Evolutionary conservation across 257 asterid genomes (phyloP), one percentile per base, ranked within the genome.

Genomic region (Solanum infundibuliforme): DNA sequence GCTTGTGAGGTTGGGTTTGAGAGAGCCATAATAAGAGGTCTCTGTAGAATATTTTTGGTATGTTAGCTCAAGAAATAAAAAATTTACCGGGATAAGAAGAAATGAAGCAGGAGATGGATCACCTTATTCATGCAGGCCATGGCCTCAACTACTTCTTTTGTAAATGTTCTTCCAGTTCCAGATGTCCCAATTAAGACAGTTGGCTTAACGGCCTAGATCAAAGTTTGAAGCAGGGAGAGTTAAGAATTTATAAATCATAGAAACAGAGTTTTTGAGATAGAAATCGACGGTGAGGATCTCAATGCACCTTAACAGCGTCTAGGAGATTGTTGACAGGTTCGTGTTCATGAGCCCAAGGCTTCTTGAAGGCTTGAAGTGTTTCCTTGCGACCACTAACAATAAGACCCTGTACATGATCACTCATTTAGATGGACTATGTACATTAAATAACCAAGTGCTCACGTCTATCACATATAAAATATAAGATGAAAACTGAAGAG

Each of bases 1-100:
- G 99, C 79, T 92, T 97, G 99, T 87, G 99, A 92, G 82, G 99
- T 97, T 39, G 99, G 99, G 88, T 97, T 97, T 27, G 99, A 96
- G 65, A 97, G 98, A 81, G 99, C 99, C 99, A 97, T 91, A 76
- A 97, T 95, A 73, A 97, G 98, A 87, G 99, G 99, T 91, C 58
- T 96, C 99, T 97, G 95, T 32, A 87, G 23, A 79, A 88, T 87
- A 85, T 65, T 39, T 25, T 79, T 16, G 1, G 38, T 10, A 25
- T 81, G 85, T 81, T 29, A 81, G 85, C 39, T 81, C 41, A 46
- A 46, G 85, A 46, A 46, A 79, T 43, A 3, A 29, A 46, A 5
- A 46, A 2, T 0, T 46, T 7, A 20, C 43, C 62, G 8, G 32
- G 65, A 23, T 12, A 39, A n/a, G 11, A 81, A 36, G 48, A 81